Conservation (phyloP, 139 green algal species). For the Astrephomene gubernaculifera region DNA sequence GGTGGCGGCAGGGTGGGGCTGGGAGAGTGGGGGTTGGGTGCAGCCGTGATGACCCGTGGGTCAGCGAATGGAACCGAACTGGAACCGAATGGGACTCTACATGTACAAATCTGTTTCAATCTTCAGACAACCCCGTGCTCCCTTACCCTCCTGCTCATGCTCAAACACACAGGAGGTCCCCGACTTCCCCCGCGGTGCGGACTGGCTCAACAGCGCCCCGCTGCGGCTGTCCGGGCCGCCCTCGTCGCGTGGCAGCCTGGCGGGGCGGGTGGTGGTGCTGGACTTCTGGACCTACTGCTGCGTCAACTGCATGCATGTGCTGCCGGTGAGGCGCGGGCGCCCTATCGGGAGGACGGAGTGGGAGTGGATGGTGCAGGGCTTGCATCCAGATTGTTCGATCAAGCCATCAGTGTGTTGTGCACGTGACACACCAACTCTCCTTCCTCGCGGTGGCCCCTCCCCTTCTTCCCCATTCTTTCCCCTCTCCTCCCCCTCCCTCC, state of each 20-base stretch:
- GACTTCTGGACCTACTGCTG: slow-evolving; percentile 94
- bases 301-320: slow-evolving; percentile 92
- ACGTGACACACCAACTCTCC: too few species aligned
- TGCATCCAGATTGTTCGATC: too few species aligned
- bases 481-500: neutral
- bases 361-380: too few species aligned
- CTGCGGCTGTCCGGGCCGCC: slow-evolving; percentile 64
- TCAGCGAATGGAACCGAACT: too few species aligned
- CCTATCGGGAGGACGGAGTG: neutral
- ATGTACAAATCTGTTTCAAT: too few species aligned
- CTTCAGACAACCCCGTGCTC: too few species aligned
- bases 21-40: too few species aligned
- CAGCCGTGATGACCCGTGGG: too few species aligned
- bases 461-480: neutral
- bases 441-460: neutral
- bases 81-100: too few species aligned
- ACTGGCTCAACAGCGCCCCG: slow-evolving; percentile 74
- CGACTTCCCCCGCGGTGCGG: slow-evolving; percentile 69
- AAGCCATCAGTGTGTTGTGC: too few species aligned
- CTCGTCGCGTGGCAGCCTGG: slow-evolving; percentile 54
- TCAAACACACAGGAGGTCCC: slow-evolving; percentile 56
- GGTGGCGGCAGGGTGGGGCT: slow-evolving; percentile 52
- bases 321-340: slow-evolving; percentile 55
- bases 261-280: slow-evolving; percentile 70
- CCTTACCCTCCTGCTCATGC: neutral